Conservation (phyloP, 768 basidiomycete genomes). For the Cystofilobasidium bisporidii region DNA sequence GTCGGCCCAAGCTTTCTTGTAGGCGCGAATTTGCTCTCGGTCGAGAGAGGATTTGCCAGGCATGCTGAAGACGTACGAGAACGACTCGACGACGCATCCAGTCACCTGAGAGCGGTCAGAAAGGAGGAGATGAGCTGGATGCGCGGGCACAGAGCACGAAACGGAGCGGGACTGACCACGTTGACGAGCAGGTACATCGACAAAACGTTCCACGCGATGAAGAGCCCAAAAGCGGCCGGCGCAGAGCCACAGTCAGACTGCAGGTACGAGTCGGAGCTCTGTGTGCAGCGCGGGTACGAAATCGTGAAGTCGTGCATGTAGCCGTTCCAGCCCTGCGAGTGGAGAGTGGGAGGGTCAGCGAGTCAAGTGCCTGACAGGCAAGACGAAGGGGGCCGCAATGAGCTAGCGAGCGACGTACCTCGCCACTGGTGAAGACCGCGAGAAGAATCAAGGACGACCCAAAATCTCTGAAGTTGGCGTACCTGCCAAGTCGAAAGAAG, state of each 20-base stretch:
- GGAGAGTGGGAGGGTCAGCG: constrained; percentile 45
- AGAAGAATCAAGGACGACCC: constrained; percentile 76
- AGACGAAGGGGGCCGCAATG: neutral
- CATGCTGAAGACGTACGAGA: constrained; percentile 87
- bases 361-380: neutral
- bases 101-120: neutral
- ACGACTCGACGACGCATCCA: constrained; percentile 90
- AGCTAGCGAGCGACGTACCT: too few species aligned
- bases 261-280: constrained; percentile 42
- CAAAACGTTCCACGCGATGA: constrained; percentile 17
- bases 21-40: constrained; percentile 81
- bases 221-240: constrained; percentile 61
- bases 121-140: neutral
- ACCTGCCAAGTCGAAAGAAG: constrained; percentile 30
- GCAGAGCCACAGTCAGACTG: constrained; percentile 81
- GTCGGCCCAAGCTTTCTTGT: constrained; percentile 88
- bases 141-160: constrained; percentile 47
- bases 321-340: constrained; percentile 91
- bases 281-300: constrained; percentile 71
- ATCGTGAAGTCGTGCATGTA: constrained; percentile 82
- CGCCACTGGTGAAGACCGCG: neutral
- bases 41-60: constrained; percentile 67
- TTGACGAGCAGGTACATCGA: constrained; percentile 86
- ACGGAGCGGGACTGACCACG: constrained; percentile 85
- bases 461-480: constrained; percentile 69